Conservation (phyloP, 2,329 filamentous ascomycete genomes). For the Fusarium phyllophilum region DNA sequence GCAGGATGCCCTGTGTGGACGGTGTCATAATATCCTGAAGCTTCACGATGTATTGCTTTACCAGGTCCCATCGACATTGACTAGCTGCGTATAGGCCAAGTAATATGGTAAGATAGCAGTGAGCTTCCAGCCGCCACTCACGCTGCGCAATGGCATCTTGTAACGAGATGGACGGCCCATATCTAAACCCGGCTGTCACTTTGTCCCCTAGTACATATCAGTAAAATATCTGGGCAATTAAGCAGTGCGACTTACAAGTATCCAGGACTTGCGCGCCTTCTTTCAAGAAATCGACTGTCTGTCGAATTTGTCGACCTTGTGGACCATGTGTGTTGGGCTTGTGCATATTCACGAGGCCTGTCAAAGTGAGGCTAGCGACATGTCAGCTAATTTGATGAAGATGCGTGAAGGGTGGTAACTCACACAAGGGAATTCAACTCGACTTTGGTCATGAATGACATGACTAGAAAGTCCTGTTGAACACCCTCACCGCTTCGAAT, state of each 20-base stretch:
- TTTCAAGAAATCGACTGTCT: slow-evolving; percentile 53
- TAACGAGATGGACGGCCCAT: slow-evolving; percentile 61
- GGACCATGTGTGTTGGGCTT: slow-evolving; percentile 47
- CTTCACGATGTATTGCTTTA: slow-evolving; percentile 66
- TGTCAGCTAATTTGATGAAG: slow-evolving; percentile 23
- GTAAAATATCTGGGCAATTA: background rate
- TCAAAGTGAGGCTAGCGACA: slow-evolving; percentile 62
- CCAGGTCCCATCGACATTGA: slow-evolving; percentile 75
- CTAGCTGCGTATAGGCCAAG: slow-evolving; percentile 76
- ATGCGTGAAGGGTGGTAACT: slow-evolving; percentile 41
- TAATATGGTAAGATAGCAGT: slow-evolving; percentile 76
- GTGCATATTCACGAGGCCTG: slow-evolving; percentile 60
- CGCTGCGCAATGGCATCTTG: slow-evolving; percentile 67
- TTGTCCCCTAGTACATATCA: slow-evolving; percentile 48
- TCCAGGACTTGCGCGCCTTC: slow-evolving; percentile 58
- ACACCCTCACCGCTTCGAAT: slow-evolving; percentile 59
- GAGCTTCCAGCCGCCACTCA: slow-evolving; percentile 72
- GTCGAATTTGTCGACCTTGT: slow-evolving; percentile 28
- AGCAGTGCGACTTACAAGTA: slow-evolving; percentile 52
- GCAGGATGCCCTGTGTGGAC: slow-evolving; percentile 54
- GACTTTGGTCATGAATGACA: slow-evolving; percentile 69
- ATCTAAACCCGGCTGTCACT: slow-evolving; percentile 50
- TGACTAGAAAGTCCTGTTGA: slow-evolving; percentile 64
- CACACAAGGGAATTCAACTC: slow-evolving; percentile 67
- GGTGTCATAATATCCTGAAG: slow-evolving; percentile 58